Percentiles rank a stretch among this genome's conserved stretches.
These are phyloP conservation scores for Globisporangium megalacanthum DNA, from an alignment of 352 stramenopile genomes.

Conservation along the genomic window DNA sequence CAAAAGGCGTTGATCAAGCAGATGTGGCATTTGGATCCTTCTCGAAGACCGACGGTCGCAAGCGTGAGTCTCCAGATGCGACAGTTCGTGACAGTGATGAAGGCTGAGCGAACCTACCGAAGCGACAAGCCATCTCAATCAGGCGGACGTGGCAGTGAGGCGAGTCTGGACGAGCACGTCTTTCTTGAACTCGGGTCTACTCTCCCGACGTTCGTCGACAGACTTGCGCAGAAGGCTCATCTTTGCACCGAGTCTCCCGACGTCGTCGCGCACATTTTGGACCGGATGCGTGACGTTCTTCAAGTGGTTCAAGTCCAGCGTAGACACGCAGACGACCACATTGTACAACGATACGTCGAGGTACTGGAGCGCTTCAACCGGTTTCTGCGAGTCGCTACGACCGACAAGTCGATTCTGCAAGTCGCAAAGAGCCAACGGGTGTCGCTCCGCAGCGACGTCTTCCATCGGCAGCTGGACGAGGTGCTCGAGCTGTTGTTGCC, in stretches of 20 bases:
- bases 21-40: neutral
- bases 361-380: neutral
- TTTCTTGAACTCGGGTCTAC: neutral
- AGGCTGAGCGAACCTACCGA: neutral
- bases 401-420: neutral
- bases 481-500: no score
- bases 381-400: neutral
- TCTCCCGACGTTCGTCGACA: no score
- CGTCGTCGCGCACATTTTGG: no score
- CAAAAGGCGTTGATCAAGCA: neutral
- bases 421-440: conserved; percentile 3
- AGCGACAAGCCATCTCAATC: neutral
- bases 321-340: no score
- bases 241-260: no score
- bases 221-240: no score
- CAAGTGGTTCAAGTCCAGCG: no score
- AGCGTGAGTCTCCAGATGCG: no score
- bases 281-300: no score
- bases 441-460: neutral
- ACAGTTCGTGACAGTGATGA: neutral
- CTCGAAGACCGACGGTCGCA: neutral
- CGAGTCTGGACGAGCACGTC: neutral
- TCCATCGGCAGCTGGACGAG: no score
- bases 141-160: neutral
- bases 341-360: neutral